Evolutionary conservation across 2,329 filamentous ascomycete species (phyloP), one percentile per base, ranked within the genome.

Genomic region (Fusarium neocosmosporiellum): DNA sequence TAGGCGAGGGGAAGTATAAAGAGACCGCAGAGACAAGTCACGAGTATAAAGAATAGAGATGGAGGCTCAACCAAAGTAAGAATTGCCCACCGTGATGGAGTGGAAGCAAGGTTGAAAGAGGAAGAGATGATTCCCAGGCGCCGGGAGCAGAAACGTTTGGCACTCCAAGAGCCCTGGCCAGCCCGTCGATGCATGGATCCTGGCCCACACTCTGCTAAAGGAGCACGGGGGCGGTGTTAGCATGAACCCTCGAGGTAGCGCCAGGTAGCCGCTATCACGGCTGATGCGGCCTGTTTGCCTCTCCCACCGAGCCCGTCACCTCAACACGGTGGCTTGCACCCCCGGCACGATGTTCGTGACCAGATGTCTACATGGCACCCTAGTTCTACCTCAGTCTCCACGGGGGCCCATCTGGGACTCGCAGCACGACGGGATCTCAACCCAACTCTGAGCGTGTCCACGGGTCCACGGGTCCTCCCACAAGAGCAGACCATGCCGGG

Each of bases 101-200:
- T 72, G 70, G 72, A 73, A 78, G 75, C 77, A 77, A 79, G 75
- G 78, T 80, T 80, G 78, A 78, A 79, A 74, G 78, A 81, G 78
- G 78, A 77, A 76, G 78, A 78, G 78, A 78, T 80, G 80, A 78
- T 77, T 80, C 76, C 77, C 78, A 80, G 75, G 75, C 76, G 75
- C 77, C 77, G 80, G 78, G 77, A 82, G 79, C 78, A 81, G 79
- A 82, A 82, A 81, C 80, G 80, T 80, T 80, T 80, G 77, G 79
- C 74, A 80, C 80, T 77, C 79, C 78, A 76, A 80, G 80, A 36
- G 78, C 78, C 78, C 79, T 81, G 79, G 78, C 75, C 73, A 79
- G 78, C 46, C 46, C 46, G 77, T 79, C 75, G 72, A 79, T 79
- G 78, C 74, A 75, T 77, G 46, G 46, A 53, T 53, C 46, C 46